These are phyloP conservation scores for Solidago caesia DNA, from an alignment of 129 eudicot genomes.

Conservation along the genomic window DNA sequence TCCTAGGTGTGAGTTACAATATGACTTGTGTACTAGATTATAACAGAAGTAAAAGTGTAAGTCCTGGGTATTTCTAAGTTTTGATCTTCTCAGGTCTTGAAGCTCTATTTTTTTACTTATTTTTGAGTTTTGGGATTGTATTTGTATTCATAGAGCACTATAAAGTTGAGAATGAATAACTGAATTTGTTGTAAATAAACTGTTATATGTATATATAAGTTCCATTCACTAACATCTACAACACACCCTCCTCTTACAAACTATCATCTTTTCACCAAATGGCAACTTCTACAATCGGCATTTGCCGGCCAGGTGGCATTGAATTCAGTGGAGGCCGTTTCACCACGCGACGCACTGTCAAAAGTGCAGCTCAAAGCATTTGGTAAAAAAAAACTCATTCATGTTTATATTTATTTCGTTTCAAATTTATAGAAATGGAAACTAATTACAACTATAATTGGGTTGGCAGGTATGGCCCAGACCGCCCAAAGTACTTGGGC, in stretches of 20 bases:
- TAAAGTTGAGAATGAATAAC: no score
- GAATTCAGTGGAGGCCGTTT: conserved; percentile 13
- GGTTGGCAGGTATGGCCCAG: conserved; percentile 7
- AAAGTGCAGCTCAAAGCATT: conserved; percentile 19
- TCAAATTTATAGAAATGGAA: neutral
- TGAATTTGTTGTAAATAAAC: no score
- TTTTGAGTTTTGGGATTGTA: neutral
- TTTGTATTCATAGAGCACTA: no score
- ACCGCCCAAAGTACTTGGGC: conserved; percentile 21
- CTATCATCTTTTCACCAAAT: conserved; percentile 6
- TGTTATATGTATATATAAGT: conserved; percentile 23
- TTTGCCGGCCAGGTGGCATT: conserved; percentile 5
- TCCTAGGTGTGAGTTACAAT: no score
- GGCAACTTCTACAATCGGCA: conserved; percentile 18
- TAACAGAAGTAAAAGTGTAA: no score
- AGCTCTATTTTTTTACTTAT: neutral
- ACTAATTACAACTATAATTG: neutral
- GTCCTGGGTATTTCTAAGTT: no score
- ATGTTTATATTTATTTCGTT: neutral
- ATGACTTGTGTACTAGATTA: no score
- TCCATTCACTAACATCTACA: neutral
- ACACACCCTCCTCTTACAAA: conserved; percentile 9
- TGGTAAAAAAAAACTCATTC: neutral
- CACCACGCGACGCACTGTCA: conserved; percentile 16
- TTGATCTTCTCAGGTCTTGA: neutral